Evolutionary conservation across 2,329 filamentous ascomycete genomes (phyloP).

Genomic region (Aspergillus quadricinctus): DNA sequence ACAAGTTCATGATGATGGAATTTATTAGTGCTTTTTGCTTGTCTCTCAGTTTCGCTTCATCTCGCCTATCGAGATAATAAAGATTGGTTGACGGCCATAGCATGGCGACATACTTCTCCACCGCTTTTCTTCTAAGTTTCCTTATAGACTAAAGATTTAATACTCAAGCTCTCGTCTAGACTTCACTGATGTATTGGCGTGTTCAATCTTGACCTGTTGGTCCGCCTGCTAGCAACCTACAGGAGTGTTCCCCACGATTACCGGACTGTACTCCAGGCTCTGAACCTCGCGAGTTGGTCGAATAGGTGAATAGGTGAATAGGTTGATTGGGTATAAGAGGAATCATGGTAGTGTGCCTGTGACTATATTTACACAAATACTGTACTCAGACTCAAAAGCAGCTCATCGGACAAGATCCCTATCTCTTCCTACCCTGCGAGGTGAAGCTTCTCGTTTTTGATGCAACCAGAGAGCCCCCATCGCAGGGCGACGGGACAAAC

Average conservation of each 20-base stretch:
- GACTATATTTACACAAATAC: not conserved
- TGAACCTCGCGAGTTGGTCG: too few species aligned
- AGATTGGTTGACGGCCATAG: not conserved
- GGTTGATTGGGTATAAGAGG: constrained; percentile 15
- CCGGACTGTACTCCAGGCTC: too few species aligned
- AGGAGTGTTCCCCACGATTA: too few species aligned
- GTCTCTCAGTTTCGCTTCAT: not conserved
- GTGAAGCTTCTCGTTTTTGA: not conserved
- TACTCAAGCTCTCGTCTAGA: not conserved
- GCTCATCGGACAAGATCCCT: not conserved
- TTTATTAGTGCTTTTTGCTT: not conserved
- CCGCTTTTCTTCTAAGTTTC: not conserved
- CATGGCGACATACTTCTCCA: not conserved
- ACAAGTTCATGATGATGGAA: not conserved
- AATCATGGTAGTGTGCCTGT: not conserved
- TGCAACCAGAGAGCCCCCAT: not conserved
- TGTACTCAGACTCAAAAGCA: not conserved
- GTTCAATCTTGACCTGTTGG: too few species aligned
- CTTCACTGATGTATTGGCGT: too few species aligned
- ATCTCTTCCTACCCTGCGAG: not conserved
- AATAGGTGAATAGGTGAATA: not conserved
- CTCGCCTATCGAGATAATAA: not conserved
- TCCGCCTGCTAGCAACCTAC: too few species aligned
- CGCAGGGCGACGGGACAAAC: not conserved
- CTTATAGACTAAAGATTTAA: not conserved